phyloP scores from a whole-genome alignment of 1,139 yeast genomes.

The Diutina siamensis region DNA sequence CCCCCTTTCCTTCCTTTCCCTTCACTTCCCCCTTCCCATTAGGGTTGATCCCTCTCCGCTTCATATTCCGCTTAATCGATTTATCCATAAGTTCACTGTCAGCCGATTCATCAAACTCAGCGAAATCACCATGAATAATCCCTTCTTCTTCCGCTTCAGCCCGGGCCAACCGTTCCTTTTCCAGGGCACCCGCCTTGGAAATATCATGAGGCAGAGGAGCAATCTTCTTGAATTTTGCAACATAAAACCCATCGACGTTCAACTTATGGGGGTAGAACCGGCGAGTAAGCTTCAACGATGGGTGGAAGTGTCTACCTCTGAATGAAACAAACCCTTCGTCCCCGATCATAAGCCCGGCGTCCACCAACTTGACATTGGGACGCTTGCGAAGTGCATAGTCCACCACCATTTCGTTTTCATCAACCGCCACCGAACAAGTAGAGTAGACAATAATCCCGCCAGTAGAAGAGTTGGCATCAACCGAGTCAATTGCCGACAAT shows the following conservation, averaged over 20 bases:
- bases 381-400: conserved; percentile 94
- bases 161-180: conserved; percentile 71
- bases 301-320: conserved; percentile 86
- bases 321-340: conserved; percentile 89
- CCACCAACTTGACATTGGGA: conserved; percentile 92
- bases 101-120: conserved; percentile 64
- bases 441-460: conserved; percentile 96
- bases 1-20: neutral
- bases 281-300: conserved; percentile 68
- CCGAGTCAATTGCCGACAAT: conserved; percentile 93
- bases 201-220: conserved; percentile 78
- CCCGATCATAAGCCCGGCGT: conserved; percentile 89
- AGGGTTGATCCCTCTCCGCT: conserved; percentile 77
- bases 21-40: conserved; percentile 11
- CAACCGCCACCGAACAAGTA: conserved; percentile 96
- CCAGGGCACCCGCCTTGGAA: conserved; percentile 81
- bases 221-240: conserved; percentile 89
- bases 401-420: conserved; percentile 97
- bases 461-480: conserved; percentile 79
- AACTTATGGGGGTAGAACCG: conserved; percentile 97
- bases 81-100: conserved; percentile 68
- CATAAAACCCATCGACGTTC: conserved; percentile 96
- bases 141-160: conserved; percentile 74
- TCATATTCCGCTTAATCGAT: conserved; percentile 59
- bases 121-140: conserved; percentile 76